Conservation (phyloP, 805 yeast species). For the Saccharomycopsis capsularis region DNA sequence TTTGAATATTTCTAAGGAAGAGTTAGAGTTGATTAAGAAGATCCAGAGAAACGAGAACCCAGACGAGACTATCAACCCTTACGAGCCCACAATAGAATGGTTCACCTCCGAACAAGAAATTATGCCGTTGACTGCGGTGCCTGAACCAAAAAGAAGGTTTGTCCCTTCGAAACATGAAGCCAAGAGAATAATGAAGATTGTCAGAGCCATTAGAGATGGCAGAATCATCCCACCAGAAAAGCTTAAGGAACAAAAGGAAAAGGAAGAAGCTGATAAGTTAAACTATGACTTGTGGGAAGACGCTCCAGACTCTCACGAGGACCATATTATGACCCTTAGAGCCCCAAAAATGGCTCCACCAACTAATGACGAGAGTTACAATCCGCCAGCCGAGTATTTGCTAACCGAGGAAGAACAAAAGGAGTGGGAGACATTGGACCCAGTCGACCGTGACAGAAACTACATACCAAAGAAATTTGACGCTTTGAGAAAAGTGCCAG, state of each 20-base stretch:
- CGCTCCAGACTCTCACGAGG: constrained; percentile 49
- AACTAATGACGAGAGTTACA: constrained; percentile 91
- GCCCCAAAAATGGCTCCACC: constrained; percentile 97
- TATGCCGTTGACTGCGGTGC: constrained; percentile 89
- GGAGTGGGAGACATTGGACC: constrained; percentile 63
- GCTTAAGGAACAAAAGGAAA: constrained; percentile 43
- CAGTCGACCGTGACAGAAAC: constrained; percentile 70
- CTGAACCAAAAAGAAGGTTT: constrained; percentile 96
- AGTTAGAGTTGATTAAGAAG: constrained; percentile 78
- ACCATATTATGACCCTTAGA: constrained; percentile 84
- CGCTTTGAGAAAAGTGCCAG: constrained; percentile 88
- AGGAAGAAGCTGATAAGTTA: constrained; percentile 43
- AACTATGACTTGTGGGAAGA: constrained; percentile 85
- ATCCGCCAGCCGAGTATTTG: constrained; percentile 95
- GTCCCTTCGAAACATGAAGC: constrained; percentile 97
- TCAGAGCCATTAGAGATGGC: constrained; percentile 93
- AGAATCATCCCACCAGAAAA: constrained; percentile 72
- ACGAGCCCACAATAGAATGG: constrained; percentile 94
- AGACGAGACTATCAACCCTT: constrained; percentile 74
- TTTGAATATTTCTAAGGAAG: constrained; percentile 78
- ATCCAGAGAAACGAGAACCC: constrained; percentile 82
- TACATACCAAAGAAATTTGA: constrained; percentile 76
- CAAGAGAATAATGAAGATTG: constrained; percentile 91
- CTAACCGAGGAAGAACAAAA: constrained; percentile 69
- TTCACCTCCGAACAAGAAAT: constrained; percentile 76